Base-by-base conservation (phyloP, 2,329 filamentous ascomycete genomes). In the Ilyonectria destructans region DNA sequence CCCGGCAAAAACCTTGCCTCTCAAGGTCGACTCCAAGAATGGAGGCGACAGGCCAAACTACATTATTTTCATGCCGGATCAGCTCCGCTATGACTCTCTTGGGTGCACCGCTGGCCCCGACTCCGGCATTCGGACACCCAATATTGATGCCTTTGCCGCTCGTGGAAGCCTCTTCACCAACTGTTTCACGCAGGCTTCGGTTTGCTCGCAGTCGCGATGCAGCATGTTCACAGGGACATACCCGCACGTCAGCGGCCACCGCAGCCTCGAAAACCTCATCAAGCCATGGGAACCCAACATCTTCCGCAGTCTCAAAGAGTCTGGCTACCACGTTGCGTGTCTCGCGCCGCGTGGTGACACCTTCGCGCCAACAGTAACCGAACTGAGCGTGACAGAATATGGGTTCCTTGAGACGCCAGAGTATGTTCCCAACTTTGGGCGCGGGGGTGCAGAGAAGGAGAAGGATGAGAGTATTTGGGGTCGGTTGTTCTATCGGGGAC, bases 261-360 rank as follows among this genome's bases (percentile, higher is more conserved):
- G 85, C 29, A 82, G 77, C 26, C 80, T 86, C 5, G 78, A 86
- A 19, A 85, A 85, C 43, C 77, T 86, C 9, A 81, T 86, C 69
- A 86, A 86, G 68, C 83, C 84, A 0, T 84, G 82, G 82, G 84
- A 86, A 68, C 83, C 82, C 1, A 86, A 86, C 55, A 58, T 86
- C 2, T 84, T 86, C 66, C 80, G 82, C 8, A 80, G 75, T 2
- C 66, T 85, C 13, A 84, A 83, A 57, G 83, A 85, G 46, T 70
- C 73, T 0, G 84, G 84, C 0, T 86, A 86, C 58, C 84, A 86
- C 56, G 80, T 86, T 9, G 84, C 84, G 0, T 86, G 80, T 45
- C 79, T 86, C 3, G 80, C 82, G 0, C 82, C 83, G 0, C 70
- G 82, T 5, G 82, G 82, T 0, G 80, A 85, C 65, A 81, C 79